Base-by-base conservation (phyloP, 129 eudicot species). In the Chrysanthemum lavandulifolium region DNA sequence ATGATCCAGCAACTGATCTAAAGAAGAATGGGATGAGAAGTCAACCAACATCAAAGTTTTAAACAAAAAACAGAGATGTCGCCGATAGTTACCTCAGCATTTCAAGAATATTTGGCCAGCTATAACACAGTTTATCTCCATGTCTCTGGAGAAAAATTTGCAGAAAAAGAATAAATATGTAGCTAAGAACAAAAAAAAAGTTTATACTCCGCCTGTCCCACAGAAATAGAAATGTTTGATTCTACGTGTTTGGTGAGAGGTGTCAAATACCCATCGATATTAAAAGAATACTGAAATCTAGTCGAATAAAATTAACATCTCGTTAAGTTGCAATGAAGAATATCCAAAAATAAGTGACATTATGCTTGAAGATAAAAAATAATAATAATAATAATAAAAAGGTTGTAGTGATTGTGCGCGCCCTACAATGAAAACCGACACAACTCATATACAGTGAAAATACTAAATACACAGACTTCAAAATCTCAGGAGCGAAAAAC, bases 21-120 rank as follows among this genome's bases (percentile, higher is more conserved):
- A 70, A 81, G 53, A 60, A 55, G 73, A 74, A 59, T 25, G 75
- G 74, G 73, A 55, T 52, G 74, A 56, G 76, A 76, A 51, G 58
- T 69, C 52, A 74, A 55, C 67, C 50, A 48, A 64, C 54, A 61
- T 54, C 67, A 60, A 16, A 71, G 47, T 43, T 18, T 15, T 13
- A 61, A 71, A 55, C 13, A 57, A 16, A 21, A 64, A 76, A 71
- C 50, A 29, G 31, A 61, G 66, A 78, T 69, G 40, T 62, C 45
- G 51, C 43, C 50, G 63, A 66, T 23, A 65, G 64, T 70, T 60
- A 95, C 99, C 97, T 95, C 73, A 95, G 76, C 93, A 90, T 61
- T 81, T 91, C 96, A 77, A 95, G 99, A 78, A 95, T 95, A 78
- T 82, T 86, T 71, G 83, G 91, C 99, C 99, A 95, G 80, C 99